Evolutionary conservation across 306 rosid genomes (phyloP).

Genomic region (Trifolium fragiferum): DNA sequence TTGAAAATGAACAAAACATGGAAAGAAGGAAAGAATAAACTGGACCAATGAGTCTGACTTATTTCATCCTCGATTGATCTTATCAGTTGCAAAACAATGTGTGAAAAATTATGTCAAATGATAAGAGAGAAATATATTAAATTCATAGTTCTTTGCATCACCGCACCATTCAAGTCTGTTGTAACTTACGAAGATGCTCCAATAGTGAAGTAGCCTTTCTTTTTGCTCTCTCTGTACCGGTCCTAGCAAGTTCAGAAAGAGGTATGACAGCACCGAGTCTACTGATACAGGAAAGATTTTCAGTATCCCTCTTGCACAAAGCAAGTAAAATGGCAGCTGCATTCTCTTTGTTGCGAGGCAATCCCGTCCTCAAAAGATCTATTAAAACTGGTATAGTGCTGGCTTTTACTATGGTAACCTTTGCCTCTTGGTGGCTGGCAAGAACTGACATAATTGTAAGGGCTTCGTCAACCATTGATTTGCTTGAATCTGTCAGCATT

Average conservation of each 20-base stretch:
- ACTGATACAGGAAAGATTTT: conserved; percentile 77
- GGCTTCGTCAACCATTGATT: conserved; percentile 85
- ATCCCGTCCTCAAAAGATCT: conserved; percentile 81
- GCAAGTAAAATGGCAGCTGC: conserved; percentile 89
- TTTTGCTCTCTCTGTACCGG: conserved; percentile 91
- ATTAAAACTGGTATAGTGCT: conserved; percentile 89
- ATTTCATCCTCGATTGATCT: conserved; percentile 63
- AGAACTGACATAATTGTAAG: conserved; percentile 94
- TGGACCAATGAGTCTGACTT: conserved; percentile 57
- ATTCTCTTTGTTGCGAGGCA: conserved; percentile 90
- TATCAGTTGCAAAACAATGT: conserved; percentile 56
- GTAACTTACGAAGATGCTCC: conserved; percentile 81
- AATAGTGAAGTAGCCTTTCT: conserved; percentile 87
- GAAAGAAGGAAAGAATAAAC: conserved; percentile 61
- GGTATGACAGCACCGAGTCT: conserved; percentile 93
- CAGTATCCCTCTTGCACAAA: conserved; percentile 78
- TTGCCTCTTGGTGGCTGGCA: conserved; percentile 92
- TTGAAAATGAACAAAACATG: conserved; percentile 39
- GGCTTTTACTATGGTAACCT: conserved; percentile 74
- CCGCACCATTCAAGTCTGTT: conserved; percentile 55
- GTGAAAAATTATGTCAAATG: conserved; percentile 52
- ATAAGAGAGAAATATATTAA: conserved; percentile 46
- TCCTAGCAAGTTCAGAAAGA: conserved; percentile 72
- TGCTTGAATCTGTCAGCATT: conserved; percentile 86
- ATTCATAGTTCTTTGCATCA: conserved; percentile 43